Evolutionary conservation across 148 eudicot species (phyloP), one percentile per base, ranked within the genome.

Genomic region (Cornus controversa): DNA sequence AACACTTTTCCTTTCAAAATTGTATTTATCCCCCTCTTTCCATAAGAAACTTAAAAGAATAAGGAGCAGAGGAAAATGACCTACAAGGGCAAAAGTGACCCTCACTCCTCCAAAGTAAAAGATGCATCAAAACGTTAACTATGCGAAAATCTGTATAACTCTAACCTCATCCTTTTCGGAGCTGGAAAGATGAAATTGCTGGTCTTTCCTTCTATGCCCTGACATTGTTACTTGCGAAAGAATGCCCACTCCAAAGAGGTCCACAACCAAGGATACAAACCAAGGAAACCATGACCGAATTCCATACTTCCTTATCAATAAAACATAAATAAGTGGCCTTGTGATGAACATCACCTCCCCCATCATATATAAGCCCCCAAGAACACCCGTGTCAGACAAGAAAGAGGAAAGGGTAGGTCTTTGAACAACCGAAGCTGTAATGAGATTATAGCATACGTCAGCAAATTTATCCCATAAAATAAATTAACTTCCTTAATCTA

Each of bases 241-340:
- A 75, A 90, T 81, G 76, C 89, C 82, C 75, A 81, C 80, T 85
- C 97, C 94, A 78, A 84, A 29, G 25, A 96, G 77, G 68, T 96
- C 98, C 72, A 93, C 85, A 14, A 81, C 83, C 80, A 93, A 74
- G 25, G 98, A 96, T 50, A 83, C 82, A 75, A 89, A 81, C 99
- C 98, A 96, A 13, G 98, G 99, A 82, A 87, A 85, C 99, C 99
- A 93, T 27, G 99, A 96, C 60, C 90, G 89, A 69, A 75, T 71
- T 60, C 99, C 99, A 78, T 88, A 96, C 78, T 89, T 96, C 85
- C 92, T 85, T 58, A 96, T 89, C 71, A 93, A 80, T 53, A 90
- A 80, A 27, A 96, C 97, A 83, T 91, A 96, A 25, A 96, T 82
- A 77, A 96, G 88, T 18, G 98, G 98, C 75, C 99, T 93, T 81